Conservation (phyloP, 1,284 basidiomycete species). For the Sphagnurus paluster region DNA sequence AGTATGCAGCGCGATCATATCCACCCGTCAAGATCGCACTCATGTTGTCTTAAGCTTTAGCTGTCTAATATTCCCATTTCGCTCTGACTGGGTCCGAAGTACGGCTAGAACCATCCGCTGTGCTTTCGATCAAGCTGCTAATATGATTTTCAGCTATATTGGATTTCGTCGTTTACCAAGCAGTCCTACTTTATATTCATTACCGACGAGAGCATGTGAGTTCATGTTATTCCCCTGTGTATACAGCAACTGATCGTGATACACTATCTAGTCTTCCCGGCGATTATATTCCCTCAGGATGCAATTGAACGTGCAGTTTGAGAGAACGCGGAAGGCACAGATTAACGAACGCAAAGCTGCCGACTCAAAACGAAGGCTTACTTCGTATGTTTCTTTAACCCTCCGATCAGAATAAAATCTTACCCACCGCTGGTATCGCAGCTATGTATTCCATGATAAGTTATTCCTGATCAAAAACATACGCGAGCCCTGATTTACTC, state of each 20-base stretch:
- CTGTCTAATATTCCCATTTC: background rate
- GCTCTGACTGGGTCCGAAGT: constrained; percentile 8
- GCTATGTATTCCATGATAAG: constrained; percentile 78
- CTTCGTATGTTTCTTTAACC: constrained; percentile 50
- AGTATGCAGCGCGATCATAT: constrained; percentile 38
- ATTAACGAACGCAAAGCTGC: constrained; percentile 79
- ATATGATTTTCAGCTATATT: constrained; percentile 38
- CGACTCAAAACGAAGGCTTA: constrained; percentile 79
- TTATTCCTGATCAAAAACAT: constrained; percentile 23
- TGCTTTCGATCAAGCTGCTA: background rate
- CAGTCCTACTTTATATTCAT: constrained; percentile 44
- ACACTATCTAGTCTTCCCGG: constrained; percentile 22
- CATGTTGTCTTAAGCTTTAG: background rate
- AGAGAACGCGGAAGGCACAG: constrained; percentile 82
- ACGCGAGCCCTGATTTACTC: too few species aligned
- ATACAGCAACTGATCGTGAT: background rate
- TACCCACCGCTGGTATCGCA: constrained; percentile 22
- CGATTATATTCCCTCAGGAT: constrained; percentile 23
- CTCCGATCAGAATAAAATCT: too few species aligned
- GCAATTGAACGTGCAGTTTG: constrained; percentile 54
- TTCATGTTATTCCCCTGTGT: background rate
- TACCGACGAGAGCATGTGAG: constrained; percentile 29
- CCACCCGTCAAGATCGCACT: background rate
- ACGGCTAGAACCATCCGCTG: background rate
- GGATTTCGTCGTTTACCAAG: constrained; percentile 59